Conservation (phyloP, 2,329 filamentous ascomycete genomes). For the Aspergillus terreus region DNA sequence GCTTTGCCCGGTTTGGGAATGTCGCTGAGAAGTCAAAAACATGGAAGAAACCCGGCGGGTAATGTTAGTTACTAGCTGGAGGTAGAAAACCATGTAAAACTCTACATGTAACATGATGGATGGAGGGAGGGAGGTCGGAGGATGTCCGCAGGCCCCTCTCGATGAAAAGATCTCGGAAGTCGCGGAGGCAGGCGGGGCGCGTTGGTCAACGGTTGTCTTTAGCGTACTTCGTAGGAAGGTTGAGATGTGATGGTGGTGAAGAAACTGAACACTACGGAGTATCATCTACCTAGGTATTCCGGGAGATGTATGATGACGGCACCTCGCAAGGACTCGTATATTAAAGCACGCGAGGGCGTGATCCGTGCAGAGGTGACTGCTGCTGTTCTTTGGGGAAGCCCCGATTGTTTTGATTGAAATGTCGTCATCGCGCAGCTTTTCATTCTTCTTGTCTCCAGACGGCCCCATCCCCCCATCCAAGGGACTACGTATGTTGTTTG, state of each 20-base stretch:
- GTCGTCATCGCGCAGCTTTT: constrained; percentile 7
- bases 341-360: constrained; percentile 3
- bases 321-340: background rate
- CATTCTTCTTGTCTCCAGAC: background rate
- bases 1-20: background rate
- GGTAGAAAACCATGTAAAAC: too few relatives aligned
- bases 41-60: background rate
- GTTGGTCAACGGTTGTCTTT: background rate
- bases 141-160: background rate
- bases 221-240: background rate
- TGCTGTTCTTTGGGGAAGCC: too few relatives aligned
- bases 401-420: background rate
- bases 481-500: background rate
- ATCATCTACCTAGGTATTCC: background rate
- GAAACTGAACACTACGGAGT: background rate
- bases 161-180: background rate
- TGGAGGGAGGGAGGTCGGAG: background rate
- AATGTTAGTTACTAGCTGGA: background rate
- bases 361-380: constrained; percentile 6
- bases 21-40: background rate
- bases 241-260: background rate
- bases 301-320: background rate
- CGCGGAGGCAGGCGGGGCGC: background rate
- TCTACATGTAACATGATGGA: background rate
- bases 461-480: background rate